Evolutionary conservation across 2,329 filamentous ascomycete genomes (phyloP).

Genomic region (Xylogone sp.): DNA sequence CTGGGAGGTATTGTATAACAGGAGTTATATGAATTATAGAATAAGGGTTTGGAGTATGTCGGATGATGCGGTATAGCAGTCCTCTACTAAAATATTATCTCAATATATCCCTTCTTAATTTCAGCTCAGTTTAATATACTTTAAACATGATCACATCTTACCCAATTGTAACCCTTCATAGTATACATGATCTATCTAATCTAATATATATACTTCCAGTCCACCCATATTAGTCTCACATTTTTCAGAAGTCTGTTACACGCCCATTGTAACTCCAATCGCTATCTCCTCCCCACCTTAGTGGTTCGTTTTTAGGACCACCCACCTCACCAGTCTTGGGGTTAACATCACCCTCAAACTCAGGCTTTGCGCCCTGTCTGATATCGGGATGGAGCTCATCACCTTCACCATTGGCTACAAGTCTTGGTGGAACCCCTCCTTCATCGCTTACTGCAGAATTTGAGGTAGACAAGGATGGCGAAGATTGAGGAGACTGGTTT

Average conservation of each 20-base stretch:
- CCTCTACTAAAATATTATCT: too few relatives aligned
- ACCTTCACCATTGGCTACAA: conserved; percentile 53
- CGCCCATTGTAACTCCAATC: conserved; percentile 94
- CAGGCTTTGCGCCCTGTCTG: conserved; percentile 73
- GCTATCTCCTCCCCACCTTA: conserved; percentile 70
- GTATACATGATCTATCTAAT: neutral
- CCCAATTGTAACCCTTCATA: neutral
- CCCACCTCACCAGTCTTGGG: conserved; percentile 94
- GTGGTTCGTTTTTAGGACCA: conserved; percentile 93
- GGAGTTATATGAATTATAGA: neutral
- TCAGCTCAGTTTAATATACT: too few relatives aligned
- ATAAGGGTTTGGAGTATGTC: neutral
- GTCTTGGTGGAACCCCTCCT: conserved; percentile 32
- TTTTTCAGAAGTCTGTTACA: conserved; percentile 76
- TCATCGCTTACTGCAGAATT: conserved; percentile 20
- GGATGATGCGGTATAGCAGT: too few relatives aligned
- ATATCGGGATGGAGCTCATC: conserved; percentile 69
- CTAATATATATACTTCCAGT: neutral
- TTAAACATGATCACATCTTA: neutral
- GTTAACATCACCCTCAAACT: conserved; percentile 90
- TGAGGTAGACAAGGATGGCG: neutral
- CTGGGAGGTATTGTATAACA: neutral
- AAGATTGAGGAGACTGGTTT: conserved; percentile 42
- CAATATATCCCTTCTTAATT: too few relatives aligned
- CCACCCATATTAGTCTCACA: neutral